Percentiles rank a stretch among this genome's conserved stretches.
These are phyloP conservation scores for Physcomitrellopsis africana DNA, from an alignment of 225 moss, liverwort and hornwort genomes.

Conservation along the genomic window DNA sequence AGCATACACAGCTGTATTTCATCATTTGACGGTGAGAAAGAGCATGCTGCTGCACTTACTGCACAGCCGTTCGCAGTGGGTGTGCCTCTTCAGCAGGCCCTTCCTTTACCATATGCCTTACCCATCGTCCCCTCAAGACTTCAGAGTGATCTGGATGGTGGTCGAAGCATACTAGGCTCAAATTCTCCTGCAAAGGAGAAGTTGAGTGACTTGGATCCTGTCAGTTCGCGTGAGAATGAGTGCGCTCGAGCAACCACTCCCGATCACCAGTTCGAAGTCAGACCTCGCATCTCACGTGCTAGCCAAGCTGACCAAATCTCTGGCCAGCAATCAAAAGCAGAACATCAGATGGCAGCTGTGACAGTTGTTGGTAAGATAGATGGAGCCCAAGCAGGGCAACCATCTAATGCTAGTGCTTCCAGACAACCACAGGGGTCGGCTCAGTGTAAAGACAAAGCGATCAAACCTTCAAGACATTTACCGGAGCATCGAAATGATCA, in stretches of 20 bases:
- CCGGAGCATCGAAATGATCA: conserved; percentile 42
- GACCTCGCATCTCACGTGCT: conserved; percentile 49
- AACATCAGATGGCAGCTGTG: conserved; percentile 30
- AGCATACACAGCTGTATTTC: conserved; percentile 63
- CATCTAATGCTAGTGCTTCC: conserved; percentile 6
- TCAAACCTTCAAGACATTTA: conserved; percentile 24
- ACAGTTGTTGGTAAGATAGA: conserved; percentile 18
- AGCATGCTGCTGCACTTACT: conserved; percentile 44
- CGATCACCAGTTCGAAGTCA: conserved; percentile 60
- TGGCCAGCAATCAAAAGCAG: conserved; percentile 40
- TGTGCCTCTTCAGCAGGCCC: conserved; percentile 46
- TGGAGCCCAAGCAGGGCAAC: conserved; percentile 25
- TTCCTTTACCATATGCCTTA: conserved; percentile 46
- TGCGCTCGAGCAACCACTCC: conserved; percentile 31
- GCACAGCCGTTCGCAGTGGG: conserved; percentile 53
- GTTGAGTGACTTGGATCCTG: conserved; percentile 42
- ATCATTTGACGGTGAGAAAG: conserved; percentile 62
- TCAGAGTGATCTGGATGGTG: conserved; percentile 34
- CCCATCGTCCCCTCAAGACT: conserved; percentile 44
- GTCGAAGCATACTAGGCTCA: conserved; percentile 16
- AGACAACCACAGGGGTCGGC: conserved; percentile 28
- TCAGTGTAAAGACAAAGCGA: conserved; percentile 29
- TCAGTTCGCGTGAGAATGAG: conserved; percentile 40
- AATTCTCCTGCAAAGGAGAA: conserved; percentile 41
- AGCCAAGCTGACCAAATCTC: conserved; percentile 41